Conservation (phyloP, 2,329 filamentous ascomycete genomes). For the Malbranchea zuffiana region DNA sequence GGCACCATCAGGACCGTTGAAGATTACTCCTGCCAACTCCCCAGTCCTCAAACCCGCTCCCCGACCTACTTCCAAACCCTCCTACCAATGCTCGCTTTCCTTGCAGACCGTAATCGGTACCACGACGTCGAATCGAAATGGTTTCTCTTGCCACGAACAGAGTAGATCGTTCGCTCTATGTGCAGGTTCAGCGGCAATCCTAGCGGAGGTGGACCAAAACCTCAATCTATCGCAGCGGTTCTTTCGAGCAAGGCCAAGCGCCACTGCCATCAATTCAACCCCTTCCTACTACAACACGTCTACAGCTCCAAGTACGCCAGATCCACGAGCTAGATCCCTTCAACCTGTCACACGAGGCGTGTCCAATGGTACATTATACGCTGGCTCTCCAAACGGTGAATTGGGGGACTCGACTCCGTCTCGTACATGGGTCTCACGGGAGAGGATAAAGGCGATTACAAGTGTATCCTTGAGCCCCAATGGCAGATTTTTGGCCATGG, state of each 20-base stretch:
- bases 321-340: conserved; percentile 49
- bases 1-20: conserved; percentile 37
- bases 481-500: conserved; percentile 77
- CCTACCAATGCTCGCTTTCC: conserved; percentile 46
- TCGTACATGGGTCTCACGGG: conserved; percentile 76
- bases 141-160: conserved; percentile 69
- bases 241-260: conserved; percentile 69
- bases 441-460: conserved; percentile 88
- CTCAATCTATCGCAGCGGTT: conserved; percentile 63
- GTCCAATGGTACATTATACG: conserved; percentile 34
- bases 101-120: conserved; percentile 82
- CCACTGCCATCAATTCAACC: conserved; percentile 55
- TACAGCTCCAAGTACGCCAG: conserved; percentile 47
- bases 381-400: conserved; percentile 40
- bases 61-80: conserved; percentile 50
- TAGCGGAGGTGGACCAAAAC: conserved; percentile 65
- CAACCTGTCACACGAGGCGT: conserved; percentile 27
- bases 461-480: conserved; percentile 82
- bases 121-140: conserved; percentile 71
- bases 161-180: conserved; percentile 72
- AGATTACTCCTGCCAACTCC: conserved; percentile 66
- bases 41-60: conserved; percentile 51
- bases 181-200: conserved; percentile 84
- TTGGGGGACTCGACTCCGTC: conserved; percentile 49
- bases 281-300: conserved; percentile 43